Conservation (phyloP, 148 eudicot genomes). For the Talinum fruticosum region DNA sequence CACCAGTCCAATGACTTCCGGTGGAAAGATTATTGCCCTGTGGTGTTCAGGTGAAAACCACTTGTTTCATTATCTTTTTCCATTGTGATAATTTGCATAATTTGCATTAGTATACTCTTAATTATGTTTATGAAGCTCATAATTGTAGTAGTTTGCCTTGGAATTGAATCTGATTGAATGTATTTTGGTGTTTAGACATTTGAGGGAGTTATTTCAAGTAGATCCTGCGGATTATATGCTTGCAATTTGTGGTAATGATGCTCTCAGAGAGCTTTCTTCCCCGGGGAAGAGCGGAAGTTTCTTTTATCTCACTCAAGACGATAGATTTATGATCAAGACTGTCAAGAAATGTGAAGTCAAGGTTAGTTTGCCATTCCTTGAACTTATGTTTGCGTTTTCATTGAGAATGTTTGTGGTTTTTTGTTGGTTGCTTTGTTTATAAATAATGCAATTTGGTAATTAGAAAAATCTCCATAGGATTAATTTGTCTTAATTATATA, state of each 20-base stretch:
- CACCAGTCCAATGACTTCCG: constrained; percentile 83
- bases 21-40: constrained; percentile 96
- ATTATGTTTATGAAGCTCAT: background rate
- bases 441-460: constrained; percentile 21
- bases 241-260: constrained; percentile 86
- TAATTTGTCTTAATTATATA: constrained; percentile 25
- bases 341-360: constrained; percentile 98
- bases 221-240: constrained; percentile 97
- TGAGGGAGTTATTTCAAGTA: constrained; percentile 84
- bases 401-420: background rate
- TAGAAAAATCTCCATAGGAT: constrained; percentile 10
- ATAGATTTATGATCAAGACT: constrained; percentile 93
- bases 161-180: background rate
- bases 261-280: constrained; percentile 90
- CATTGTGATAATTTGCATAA: background rate
- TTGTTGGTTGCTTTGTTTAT: constrained; percentile 14
- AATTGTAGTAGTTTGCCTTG: background rate
- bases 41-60: constrained; percentile 72
- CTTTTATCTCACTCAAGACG: constrained; percentile 92
- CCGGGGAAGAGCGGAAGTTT: constrained; percentile 98
- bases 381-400: constrained; percentile 12
- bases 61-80: background rate
- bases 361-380: constrained; percentile 52
- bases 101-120: background rate
- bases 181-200: constrained; percentile 44